Evolutionary conservation across 2,329 filamentous ascomycete genomes (phyloP).

Genomic region (Verticillium albo-atrum): DNA sequence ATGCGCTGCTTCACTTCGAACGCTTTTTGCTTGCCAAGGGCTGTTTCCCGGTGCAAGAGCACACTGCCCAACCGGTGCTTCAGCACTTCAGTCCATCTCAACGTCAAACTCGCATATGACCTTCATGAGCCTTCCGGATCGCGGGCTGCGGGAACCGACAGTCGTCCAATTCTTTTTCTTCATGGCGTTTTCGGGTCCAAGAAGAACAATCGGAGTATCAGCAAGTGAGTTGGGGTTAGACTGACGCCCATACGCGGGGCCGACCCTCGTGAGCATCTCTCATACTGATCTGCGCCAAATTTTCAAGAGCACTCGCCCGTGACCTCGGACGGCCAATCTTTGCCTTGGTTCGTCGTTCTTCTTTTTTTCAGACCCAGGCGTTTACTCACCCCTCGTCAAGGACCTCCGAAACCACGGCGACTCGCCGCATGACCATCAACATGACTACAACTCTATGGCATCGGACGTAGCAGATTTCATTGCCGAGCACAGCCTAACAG

Average conservation of each 20-base stretch:
- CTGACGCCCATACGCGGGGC: too few relatives aligned
- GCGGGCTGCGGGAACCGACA: conserved; percentile 30
- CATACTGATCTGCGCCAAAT: neutral
- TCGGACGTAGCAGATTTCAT: conserved; percentile 81
- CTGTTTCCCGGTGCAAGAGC: neutral
- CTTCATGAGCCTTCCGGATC: conserved; percentile 50
- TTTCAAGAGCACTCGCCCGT: conserved; percentile 66
- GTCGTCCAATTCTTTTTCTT: conserved; percentile 74
- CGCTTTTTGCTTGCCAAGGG: neutral
- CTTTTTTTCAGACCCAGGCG: conserved; percentile 7
- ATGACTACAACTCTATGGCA: conserved; percentile 81
- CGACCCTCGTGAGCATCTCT: neutral
- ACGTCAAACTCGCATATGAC: conserved; percentile 54
- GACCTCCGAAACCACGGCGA: conserved; percentile 93
- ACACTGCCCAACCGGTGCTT: neutral
- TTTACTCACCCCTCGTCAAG: conserved; percentile 32
- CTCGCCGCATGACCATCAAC: conserved; percentile 69
- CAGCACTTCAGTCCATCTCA: neutral
- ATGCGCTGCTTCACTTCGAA: neutral
- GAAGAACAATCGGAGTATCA: conserved; percentile 90
- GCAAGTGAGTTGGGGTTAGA: conserved; percentile 63
- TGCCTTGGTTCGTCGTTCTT: conserved; percentile 56
- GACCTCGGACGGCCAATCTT: conserved; percentile 79
- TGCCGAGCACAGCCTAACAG: conserved; percentile 59
- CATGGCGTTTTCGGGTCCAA: conserved; percentile 94